Percentiles rank a stretch among this genome's conserved stretches.
These are phyloP conservation scores for Vickermania ingenoplastis DNA, from an alignment of 208 protist genomes.

Conservation along the genomic window DNA sequence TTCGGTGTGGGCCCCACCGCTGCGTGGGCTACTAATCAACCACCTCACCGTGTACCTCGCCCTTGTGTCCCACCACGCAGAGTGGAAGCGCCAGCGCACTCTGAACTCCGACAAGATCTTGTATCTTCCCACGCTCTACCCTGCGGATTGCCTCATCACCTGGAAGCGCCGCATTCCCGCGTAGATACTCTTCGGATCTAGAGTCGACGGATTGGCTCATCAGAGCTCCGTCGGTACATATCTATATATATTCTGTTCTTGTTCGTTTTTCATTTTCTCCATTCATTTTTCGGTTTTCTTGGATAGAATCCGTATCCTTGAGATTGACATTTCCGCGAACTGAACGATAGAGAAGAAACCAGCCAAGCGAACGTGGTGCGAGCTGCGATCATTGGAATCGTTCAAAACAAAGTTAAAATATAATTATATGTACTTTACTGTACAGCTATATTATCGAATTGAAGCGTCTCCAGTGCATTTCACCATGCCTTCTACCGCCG, in stretches of 20 bases:
- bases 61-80: slow-evolving; percentile 43
- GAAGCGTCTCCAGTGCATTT: too few relatives aligned
- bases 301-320: not conserved
- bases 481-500: too few relatives aligned
- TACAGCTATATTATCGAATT: too few relatives aligned
- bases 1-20: slow-evolving; percentile 89
- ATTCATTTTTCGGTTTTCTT: not conserved
- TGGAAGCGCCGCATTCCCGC: slow-evolving; percentile 48
- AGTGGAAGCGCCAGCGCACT: slow-evolving; percentile 78
- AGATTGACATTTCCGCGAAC: too few relatives aligned
- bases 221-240: not conserved
- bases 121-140: slow-evolving; percentile 89
- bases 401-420: too few relatives aligned
- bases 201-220: not conserved
- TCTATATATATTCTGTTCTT: not conserved
- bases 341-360: not conserved
- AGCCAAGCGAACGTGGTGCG: too few relatives aligned
- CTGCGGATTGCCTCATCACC: slow-evolving; percentile 74
- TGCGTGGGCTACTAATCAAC: slow-evolving; percentile 92
- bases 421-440: too few relatives aligned
- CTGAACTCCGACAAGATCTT: slow-evolving; percentile 84
- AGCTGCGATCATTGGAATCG: too few relatives aligned
- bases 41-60: slow-evolving; percentile 88
- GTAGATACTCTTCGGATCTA: not conserved
- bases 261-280: not conserved